phyloP scores from a whole-genome alignment of 306 rosid genomes.

The Lotus japonicus region DNA sequence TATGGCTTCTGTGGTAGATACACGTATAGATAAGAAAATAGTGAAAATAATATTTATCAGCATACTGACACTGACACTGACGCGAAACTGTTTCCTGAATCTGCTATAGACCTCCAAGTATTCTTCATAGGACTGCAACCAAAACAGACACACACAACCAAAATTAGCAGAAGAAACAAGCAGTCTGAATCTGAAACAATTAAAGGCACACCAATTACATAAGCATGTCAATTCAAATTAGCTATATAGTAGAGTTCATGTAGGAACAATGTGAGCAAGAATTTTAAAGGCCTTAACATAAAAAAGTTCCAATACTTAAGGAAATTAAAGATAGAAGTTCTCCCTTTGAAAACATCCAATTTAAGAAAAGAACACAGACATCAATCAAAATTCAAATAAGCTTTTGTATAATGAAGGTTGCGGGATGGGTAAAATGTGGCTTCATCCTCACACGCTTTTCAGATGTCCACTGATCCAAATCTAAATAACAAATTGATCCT shows the following conservation, averaged over 20 bases:
- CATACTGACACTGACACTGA: conserved; percentile 32
- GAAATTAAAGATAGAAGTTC: too few species aligned
- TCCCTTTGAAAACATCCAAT: neutral
- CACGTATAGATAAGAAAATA: neutral
- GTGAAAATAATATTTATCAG: conserved; percentile 9
- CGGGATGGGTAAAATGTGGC: neutral
- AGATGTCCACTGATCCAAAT: neutral
- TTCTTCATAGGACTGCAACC: conserved; percentile 41
- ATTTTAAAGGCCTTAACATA: neutral
- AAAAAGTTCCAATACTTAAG: too few species aligned
- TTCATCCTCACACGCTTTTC: neutral
- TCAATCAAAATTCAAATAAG: neutral
- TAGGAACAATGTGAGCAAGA: neutral
- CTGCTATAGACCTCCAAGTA: conserved; percentile 31
- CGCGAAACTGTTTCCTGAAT: conserved; percentile 22
- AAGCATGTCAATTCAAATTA: neutral
- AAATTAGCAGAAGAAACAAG: conserved; percentile 1
- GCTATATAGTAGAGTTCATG: neutral
- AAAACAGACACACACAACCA: neutral
- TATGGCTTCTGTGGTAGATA: neutral
- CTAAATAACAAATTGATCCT: neutral
- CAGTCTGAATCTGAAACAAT: neutral
- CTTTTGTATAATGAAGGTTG: neutral
- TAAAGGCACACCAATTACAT: neutral
- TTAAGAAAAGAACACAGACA: neutral